Evolutionary conservation across 148 eudicot genomes (phyloP).

Genomic region (Nepenthes gracilis): DNA sequence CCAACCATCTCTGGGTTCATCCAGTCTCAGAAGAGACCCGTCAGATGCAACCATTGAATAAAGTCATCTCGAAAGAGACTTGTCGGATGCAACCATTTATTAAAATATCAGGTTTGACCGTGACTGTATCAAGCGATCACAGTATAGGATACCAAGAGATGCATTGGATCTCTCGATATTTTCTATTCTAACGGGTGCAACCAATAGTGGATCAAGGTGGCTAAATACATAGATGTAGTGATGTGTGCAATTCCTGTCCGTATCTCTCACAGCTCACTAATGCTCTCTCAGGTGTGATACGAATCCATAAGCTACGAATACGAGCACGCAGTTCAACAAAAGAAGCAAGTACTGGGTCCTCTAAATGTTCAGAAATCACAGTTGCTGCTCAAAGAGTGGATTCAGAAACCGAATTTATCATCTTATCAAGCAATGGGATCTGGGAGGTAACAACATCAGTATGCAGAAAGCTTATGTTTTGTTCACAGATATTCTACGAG

Average conservation of each 20-base stretch:
- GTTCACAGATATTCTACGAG: not conserved
- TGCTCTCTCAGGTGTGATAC: conserved; percentile 30
- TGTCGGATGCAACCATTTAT: too few relatives aligned
- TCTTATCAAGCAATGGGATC: conserved; percentile 62
- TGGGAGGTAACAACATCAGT: conserved; percentile 40
- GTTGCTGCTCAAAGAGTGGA: conserved; percentile 39
- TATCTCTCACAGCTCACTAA: not conserved
- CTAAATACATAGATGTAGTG: not conserved
- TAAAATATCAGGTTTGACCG: too few relatives aligned
- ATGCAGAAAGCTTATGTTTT: not conserved
- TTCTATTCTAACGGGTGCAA: too few relatives aligned
- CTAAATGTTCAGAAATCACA: conserved; percentile 28
- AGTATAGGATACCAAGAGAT: too few relatives aligned
- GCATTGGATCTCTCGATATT: too few relatives aligned
- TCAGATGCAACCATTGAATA: too few relatives aligned
- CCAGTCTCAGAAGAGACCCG: too few relatives aligned
- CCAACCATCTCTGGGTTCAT: too few relatives aligned
- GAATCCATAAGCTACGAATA: conserved; percentile 29
- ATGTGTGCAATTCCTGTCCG: not conserved
- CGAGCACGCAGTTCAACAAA: conserved; percentile 11
- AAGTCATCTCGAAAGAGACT: too few relatives aligned
- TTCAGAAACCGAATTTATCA: conserved; percentile 58
- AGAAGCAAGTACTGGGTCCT: conserved; percentile 15
- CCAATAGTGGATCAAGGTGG: too few relatives aligned
- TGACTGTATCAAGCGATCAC: too few relatives aligned